These are phyloP conservation scores for Epichloe sibirici DNA, from an alignment of 2,329 filamentous ascomycete species.

Conservation along the genomic window DNA sequence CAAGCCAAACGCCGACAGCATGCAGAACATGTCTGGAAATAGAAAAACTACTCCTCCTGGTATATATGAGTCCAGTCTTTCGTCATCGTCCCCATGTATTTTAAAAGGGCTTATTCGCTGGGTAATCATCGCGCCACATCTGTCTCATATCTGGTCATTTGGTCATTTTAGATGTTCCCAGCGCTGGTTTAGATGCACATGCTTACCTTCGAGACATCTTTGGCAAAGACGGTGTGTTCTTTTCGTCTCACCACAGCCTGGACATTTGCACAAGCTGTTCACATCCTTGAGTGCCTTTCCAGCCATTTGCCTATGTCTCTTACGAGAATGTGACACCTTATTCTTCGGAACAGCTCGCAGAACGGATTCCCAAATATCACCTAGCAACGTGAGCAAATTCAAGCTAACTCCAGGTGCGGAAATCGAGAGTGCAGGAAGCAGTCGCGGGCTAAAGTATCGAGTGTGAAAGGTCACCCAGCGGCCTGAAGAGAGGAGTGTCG, in stretches of 20 bases:
- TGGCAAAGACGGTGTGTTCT: constrained; percentile 81
- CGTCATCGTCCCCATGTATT: constrained; percentile 5
- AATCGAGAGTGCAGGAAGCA: constrained; percentile 42
- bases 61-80: constrained; percentile 12
- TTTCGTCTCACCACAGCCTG: constrained; percentile 78
- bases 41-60: constrained; percentile 19
- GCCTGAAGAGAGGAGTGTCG: constrained; percentile 27
- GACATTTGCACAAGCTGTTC: constrained; percentile 75
- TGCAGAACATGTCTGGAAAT: constrained; percentile 18
- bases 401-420: constrained; percentile 49
- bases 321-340: constrained; percentile 95
- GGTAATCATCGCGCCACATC: constrained; percentile 30
- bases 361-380: constrained; percentile 84
- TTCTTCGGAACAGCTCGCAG: constrained; percentile 93
- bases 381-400: constrained; percentile 47
- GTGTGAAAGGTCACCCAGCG: constrained; percentile 32
- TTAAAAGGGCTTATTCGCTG: constrained; percentile 21
- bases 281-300: constrained; percentile 92
- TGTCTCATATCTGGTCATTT: constrained; percentile 30
- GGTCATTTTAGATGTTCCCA: neutral
- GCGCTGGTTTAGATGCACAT: neutral
- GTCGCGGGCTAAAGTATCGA: constrained; percentile 32
- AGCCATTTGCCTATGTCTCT: constrained; percentile 83
- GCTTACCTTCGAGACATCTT: constrained; percentile 71
- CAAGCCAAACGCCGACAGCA: constrained; percentile 22